Evolutionary conservation across 257 asterid species (phyloP), one percentile per base, ranked within the genome.

Genomic region (Jacaranda mimosifolia): DNA sequence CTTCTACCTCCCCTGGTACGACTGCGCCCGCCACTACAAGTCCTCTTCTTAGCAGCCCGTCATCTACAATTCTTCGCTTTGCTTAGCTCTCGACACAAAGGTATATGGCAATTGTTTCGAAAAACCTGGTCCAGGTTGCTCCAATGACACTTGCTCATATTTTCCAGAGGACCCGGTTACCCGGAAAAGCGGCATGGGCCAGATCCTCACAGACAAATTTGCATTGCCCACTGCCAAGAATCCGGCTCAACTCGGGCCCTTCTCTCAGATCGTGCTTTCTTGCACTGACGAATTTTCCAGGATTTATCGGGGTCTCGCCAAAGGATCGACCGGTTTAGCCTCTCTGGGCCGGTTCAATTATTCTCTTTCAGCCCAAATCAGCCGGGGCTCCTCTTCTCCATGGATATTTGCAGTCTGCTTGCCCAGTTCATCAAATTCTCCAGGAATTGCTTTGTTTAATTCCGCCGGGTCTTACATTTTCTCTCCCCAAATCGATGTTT

Each of bases 261-360:
- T 72, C 5, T 45, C 80, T 6, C 62, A 71, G 9, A 64, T 82
- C 4, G 77, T 80, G 45, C 75, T 85, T 26, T 52, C 87, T 53
- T 80, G 89, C 62, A 73, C 80, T 2, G 1, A 74, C 19, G 17
- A 57, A 15, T 46, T 72, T n/a, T 26, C 79, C 9, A 71, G n/a
- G 65, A 76, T 80, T 15, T 75, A 77, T 5, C 64, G 68, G 1
- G 87, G 87, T 19, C 72, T 85, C 0, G 85, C 87, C 8, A 63
- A 63, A 6, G 87, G 89, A 9, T 73, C 77, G 10, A 18, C 72
- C 46, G 87, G 89, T 32, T 48, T 85, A 67, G 89, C 89, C 1
- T 72, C 87, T 1, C 75, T 85, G 0, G 89, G 87, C 67, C 76
- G 89, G 66, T 83, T 71, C 40, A 83, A 85, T 35, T 80, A 83